These are phyloP conservation scores for Aspergillus campestris DNA, from an alignment of 495 filamentous ascomycete species.

Conservation along the genomic window DNA sequence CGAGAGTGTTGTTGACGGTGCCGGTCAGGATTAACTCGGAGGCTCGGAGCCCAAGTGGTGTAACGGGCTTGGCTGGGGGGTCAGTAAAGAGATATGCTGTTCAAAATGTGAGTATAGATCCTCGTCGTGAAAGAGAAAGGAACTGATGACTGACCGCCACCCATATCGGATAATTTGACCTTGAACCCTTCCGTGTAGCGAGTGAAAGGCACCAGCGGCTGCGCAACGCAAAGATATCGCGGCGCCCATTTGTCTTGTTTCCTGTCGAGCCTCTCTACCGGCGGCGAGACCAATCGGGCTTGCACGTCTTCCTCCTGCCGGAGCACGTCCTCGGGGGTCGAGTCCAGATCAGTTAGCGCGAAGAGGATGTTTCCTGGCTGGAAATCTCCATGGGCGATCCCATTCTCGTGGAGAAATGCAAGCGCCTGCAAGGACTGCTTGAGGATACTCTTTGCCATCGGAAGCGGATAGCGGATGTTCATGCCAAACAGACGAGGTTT, in stretches of 20 bases:
- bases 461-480: conserved; percentile 24
- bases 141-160: conserved; percentile 22
- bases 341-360: conserved; percentile 15
- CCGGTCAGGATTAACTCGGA: conserved; percentile 27
- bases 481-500: conserved; percentile 15
- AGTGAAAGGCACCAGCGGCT: conserved; percentile 17
- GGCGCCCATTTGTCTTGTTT: conserved; percentile 30
- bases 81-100: conserved; percentile 24
- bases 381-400: conserved; percentile 38
- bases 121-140: conserved; percentile 5
- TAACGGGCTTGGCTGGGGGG: conserved; percentile 21
- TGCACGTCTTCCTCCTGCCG: conserved; percentile 15
- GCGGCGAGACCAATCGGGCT: conserved; percentile 18
- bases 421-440: conserved; percentile 32
- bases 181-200: conserved; percentile 16
- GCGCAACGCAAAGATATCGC: conserved; percentile 24
- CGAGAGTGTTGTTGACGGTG: conserved; percentile 15
- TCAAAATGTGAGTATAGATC: conserved; percentile 5
- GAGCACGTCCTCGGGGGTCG: conserved; percentile 8
- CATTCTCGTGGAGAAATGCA: conserved; percentile 33
- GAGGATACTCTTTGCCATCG: conserved; percentile 33
- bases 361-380: conserved; percentile 39
- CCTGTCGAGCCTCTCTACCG: conserved; percentile 24
- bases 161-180: conserved; percentile 33
- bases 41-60: conserved; percentile 22